Conservation (phyloP, 2,329 filamentous ascomycete genomes). For the Diaporthe citrichinensis region DNA sequence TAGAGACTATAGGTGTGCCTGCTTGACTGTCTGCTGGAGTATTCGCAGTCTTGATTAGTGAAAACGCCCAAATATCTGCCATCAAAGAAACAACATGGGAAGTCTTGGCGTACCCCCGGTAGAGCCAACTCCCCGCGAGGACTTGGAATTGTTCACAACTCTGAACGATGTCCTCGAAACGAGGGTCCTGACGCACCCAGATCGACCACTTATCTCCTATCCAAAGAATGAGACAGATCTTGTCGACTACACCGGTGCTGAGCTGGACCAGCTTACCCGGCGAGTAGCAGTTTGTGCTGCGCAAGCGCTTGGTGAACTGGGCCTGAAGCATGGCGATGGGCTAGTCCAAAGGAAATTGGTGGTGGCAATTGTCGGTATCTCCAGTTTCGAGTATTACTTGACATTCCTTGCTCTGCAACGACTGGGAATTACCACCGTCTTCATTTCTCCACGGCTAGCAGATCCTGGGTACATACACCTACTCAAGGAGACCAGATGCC, state of each 20-base stretch:
- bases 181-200: conserved; percentile 4
- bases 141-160: neutral
- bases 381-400: conserved; percentile 34
- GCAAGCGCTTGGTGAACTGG: neutral
- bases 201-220: conserved; percentile 20
- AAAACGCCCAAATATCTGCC: neutral
- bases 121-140: neutral
- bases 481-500: conserved; percentile 25
- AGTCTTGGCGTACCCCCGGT: neutral
- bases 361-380: conserved; percentile 27
- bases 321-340: neutral
- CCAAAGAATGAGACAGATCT: conserved; percentile 30
- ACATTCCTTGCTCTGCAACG: conserved; percentile 31
- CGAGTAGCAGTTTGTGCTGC: neutral
- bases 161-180: conserved; percentile 22
- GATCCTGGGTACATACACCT: conserved; percentile 23
- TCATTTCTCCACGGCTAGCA: conserved; percentile 30
- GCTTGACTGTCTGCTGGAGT: neutral
- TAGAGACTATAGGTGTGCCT: neutral
- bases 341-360: neutral
- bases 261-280: conserved; percentile 26
- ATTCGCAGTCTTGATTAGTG: neutral
- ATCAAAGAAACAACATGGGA: neutral
- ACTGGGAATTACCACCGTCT: conserved; percentile 26
- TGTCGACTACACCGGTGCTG: conserved; percentile 24